Evolutionary conservation across 495 filamentous ascomycete species (phyloP).

Genomic region (Xylaria flabelliformis): DNA sequence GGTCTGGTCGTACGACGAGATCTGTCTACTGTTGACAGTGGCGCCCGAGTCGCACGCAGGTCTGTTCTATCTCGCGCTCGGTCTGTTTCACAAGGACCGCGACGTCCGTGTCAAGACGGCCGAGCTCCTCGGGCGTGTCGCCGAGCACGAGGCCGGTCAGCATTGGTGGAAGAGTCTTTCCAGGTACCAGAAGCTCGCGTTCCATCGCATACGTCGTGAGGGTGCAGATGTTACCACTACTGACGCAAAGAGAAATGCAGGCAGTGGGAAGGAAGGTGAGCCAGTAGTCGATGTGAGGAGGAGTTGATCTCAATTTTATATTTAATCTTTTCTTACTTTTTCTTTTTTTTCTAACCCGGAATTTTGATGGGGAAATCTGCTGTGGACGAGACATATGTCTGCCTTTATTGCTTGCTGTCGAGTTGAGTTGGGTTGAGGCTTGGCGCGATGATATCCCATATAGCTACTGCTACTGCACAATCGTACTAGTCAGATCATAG

Average conservation of each 20-base stretch:
- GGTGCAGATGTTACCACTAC: constrained; percentile 51
- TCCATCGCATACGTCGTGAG: constrained; percentile 70
- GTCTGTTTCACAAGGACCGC: constrained; percentile 87
- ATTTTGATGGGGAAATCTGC: background rate
- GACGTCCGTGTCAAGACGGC: constrained; percentile 80
- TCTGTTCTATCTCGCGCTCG: constrained; percentile 89
- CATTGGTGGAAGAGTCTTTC: constrained; percentile 91
- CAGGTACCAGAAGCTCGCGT: constrained; percentile 85
- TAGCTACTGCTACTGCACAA: constrained; percentile 4
- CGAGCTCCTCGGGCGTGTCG: constrained; percentile 81
- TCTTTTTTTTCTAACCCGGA: background rate
- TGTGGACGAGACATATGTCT: background rate
- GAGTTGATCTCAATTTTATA: background rate
- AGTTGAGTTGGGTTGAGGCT: background rate
- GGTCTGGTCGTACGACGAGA: constrained; percentile 83
- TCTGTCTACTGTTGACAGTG: constrained; percentile 85
- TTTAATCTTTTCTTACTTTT: no score
- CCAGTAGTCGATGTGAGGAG: background rate
- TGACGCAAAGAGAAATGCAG: constrained; percentile 40
- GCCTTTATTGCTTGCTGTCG: constrained; percentile 12
- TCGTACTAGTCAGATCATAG: background rate
- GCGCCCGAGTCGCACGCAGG: constrained; percentile 88
- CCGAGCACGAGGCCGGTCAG: constrained; percentile 84
- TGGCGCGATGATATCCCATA: constrained; percentile 26
- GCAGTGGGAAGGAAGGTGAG: constrained; percentile 5